Percentiles rank a stretch among this genome's conserved stretches.
These are phyloP conservation scores for Phytomonas sp. DNA, from an alignment of 208 protist genomes.

Conservation along the genomic window DNA sequence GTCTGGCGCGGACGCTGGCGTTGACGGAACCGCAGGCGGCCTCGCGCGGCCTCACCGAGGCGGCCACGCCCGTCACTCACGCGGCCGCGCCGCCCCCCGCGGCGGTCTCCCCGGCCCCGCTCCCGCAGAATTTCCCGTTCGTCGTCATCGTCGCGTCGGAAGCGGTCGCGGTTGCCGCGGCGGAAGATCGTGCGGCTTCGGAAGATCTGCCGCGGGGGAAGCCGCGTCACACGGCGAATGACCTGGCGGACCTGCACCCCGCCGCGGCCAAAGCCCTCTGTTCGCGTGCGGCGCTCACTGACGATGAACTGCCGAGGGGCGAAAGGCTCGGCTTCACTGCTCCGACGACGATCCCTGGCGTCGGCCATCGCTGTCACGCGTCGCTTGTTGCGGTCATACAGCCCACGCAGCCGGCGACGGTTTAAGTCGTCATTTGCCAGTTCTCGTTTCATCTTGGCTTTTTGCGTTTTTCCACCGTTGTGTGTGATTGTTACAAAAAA, in stretches of 20 bases:
- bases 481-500: too few species aligned
- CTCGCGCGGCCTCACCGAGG: background rate
- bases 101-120: constrained; percentile 22
- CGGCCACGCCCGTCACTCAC: constrained; percentile 4
- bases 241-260: constrained; percentile 54
- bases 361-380: constrained; percentile 64
- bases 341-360: constrained; percentile 57
- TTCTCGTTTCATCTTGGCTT: background rate
- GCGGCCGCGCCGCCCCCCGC: constrained; percentile 13
- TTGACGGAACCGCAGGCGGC: constrained; percentile 8
- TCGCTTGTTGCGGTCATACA: constrained; percentile 75
- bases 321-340: constrained; percentile 24
- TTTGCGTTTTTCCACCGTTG: too few species aligned
- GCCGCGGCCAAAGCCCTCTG: constrained; percentile 78
- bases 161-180: constrained; percentile 53
- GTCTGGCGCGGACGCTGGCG: constrained; percentile 14
- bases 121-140: constrained; percentile 56
- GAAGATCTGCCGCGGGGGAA: constrained; percentile 32
- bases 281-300: constrained; percentile 54
- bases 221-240: constrained; percentile 15
- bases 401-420: constrained; percentile 62
- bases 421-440: constrained; percentile 70
- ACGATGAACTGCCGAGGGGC: constrained; percentile 76
- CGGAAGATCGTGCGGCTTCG: constrained; percentile 57
- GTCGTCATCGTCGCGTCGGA: constrained; percentile 63